These are phyloP conservation scores for Urtica urens DNA, from an alignment of 306 rosid species.

Conservation along the genomic window DNA sequence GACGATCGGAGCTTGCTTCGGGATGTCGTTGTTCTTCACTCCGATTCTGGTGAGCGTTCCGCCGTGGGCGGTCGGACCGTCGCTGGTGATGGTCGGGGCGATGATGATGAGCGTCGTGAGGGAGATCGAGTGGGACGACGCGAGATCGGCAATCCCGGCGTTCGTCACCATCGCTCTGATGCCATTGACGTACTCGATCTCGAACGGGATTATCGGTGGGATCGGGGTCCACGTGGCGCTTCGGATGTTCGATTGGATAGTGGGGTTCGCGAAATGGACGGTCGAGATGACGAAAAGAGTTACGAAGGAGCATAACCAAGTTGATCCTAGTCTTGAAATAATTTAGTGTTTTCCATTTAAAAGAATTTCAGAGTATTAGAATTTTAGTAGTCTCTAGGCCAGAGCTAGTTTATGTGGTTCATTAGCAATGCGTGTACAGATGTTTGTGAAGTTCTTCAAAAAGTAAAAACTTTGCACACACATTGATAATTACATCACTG, in stretches of 20 bases:
- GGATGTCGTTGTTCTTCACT: constrained; percentile 55
- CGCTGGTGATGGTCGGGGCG: constrained; percentile 84
- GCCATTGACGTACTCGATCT: constrained; percentile 87
- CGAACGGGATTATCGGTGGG: constrained; percentile 81
- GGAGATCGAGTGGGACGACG: constrained; percentile 68
- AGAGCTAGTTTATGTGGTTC: constrained; percentile 12
- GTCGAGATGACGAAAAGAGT: constrained; percentile 47
- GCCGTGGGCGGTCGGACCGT: constrained; percentile 93
- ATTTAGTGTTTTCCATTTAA: too few relatives aligned
- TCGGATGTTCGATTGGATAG: constrained; percentile 38
- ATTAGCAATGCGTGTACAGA: constrained; percentile 18
- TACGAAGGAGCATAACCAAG: constrained; percentile 65
- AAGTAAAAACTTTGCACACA: background rate
- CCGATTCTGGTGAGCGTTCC: constrained; percentile 80
- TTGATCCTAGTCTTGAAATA: constrained; percentile 37
- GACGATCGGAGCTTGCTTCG: constrained; percentile 53
- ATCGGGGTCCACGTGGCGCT: constrained; percentile 66
- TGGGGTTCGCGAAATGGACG: constrained; percentile 34
- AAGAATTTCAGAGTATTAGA: background rate
- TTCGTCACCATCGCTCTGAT: constrained; percentile 66
- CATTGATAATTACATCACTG: background rate
- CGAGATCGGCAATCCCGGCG: constrained; percentile 66
- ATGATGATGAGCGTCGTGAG: constrained; percentile 92
- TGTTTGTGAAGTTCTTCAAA: too few relatives aligned
- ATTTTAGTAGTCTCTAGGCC: background rate